Evolutionary conservation across 495 filamentous ascomycete genomes (phyloP).

Genomic region (Saxispiralis lemnorum): DNA sequence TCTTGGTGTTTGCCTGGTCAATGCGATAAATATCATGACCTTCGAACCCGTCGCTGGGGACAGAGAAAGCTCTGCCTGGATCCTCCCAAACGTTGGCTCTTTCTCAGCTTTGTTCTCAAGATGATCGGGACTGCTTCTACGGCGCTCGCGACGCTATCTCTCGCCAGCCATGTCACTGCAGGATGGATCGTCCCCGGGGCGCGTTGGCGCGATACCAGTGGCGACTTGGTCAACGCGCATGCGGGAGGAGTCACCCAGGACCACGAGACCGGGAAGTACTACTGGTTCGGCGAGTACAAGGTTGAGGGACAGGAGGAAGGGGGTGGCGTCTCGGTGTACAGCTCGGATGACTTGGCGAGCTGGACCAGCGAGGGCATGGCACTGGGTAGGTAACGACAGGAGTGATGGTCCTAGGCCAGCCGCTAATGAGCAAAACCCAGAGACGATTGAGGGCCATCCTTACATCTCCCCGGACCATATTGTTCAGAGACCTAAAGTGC

Average conservation of each 20-base stretch:
- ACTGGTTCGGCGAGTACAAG: slow-evolving; percentile 32
- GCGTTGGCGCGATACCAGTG: slow-evolving; percentile 28
- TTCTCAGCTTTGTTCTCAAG: background rate
- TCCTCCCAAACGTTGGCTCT: no score
- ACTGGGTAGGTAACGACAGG: slow-evolving; percentile 7
- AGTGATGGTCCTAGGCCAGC: no score
- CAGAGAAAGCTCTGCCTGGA: no score
- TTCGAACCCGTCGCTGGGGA: background rate
- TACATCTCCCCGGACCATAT: no score
- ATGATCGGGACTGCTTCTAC: background rate
- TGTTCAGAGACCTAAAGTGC: no score
- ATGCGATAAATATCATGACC: no score
- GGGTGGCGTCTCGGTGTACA: slow-evolving; percentile 28
- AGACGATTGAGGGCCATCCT: no score
- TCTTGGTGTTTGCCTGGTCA: no score
- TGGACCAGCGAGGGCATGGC: slow-evolving; percentile 28
- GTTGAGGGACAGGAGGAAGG: slow-evolving; percentile 27
- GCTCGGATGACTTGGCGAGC: slow-evolving; percentile 26
- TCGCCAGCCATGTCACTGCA: slow-evolving; percentile 9
- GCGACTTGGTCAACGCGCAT: slow-evolving; percentile 28
- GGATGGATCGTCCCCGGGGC: slow-evolving; percentile 31
- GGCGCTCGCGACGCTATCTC: background rate
- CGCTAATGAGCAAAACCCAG: no score
- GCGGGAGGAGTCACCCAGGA: slow-evolving; percentile 25
- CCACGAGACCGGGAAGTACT: slow-evolving; percentile 25